Evolutionary conservation across 345 rosid genomes (phyloP), one percentile per base, ranked within the genome.

Genomic region (Corymbia maculata): DNA sequence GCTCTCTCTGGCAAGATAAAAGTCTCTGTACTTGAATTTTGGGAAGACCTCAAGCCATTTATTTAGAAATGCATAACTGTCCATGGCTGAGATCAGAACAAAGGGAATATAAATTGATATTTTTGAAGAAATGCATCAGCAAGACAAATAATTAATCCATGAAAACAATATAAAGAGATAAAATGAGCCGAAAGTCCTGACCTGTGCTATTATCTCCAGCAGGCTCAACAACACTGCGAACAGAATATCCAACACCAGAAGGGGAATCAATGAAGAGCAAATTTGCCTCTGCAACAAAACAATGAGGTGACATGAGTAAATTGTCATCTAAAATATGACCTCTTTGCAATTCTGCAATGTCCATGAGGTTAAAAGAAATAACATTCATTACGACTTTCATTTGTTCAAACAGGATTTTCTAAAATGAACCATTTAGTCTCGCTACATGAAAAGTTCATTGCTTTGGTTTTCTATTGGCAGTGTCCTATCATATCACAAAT

Each of bases 161-260:
- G 21, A 30, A 66, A 66, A 66, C 42, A 66, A 14, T 66, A 66
- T 14, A 30, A 66, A 66, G 79, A 66, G 1, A 66, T 66, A 1
- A 66, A 30, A 42, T 10, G 0, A 14, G 79, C 79, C 0, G 21
- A 66, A 66, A 66, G 1, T 66, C 79, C 42, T 0, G 1, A 66
- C 79, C 79, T 66, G 44, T 66, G 79, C 79, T 66, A 30, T 66
- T 7, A 66, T 30, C 79, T 66, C 79, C 30, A 15, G 9, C 44
- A 16, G 79, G 79, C 79, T 66, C 79, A 30, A 30, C 44, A 66
- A 1, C 79, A 66, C 79, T 66, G 79, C 44, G 3, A 30, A 66
- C 79, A 30, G 42, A 66, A 66, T 15, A 66, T 66, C 79, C 42
- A n/a, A 66, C 79, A 30, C 30, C 79, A 66, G 42, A 66, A 66